Percentiles rank a stretch among this genome's conserved stretches.
Conservation (phyloP, 345 rosid species). For the Citrus unshiu region DNA sequence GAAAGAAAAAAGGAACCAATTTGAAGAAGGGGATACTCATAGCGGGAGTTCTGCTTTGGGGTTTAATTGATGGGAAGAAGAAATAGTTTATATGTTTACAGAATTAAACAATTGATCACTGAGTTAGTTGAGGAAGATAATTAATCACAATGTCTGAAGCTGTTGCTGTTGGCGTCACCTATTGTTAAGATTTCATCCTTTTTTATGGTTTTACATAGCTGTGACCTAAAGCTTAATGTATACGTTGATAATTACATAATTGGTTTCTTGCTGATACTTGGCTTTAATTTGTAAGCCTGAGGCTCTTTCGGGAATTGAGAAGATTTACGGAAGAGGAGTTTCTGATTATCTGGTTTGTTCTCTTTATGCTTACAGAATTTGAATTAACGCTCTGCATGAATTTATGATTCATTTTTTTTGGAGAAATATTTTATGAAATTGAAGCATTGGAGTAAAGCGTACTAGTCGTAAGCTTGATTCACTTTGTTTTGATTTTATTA, state of each 20-base stretch:
- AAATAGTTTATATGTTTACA: background rate
- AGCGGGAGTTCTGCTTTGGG: background rate
- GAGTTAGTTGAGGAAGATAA: background rate
- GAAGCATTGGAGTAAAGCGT: too few relatives aligned
- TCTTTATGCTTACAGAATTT: background rate
- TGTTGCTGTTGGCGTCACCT: background rate
- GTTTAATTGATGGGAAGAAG: background rate
- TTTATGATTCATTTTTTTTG: slow-evolving; percentile 19
- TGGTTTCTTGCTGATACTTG: slow-evolving; percentile 4
- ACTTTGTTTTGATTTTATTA: background rate
- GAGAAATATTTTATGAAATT: too few relatives aligned
- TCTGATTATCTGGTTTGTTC: slow-evolving; percentile 71
- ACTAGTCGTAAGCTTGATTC: background rate
- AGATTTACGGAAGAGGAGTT: slow-evolving; percentile 47
- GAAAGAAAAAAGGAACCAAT: background rate
- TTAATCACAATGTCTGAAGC: background rate
- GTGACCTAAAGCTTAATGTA: background rate
- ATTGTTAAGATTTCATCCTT: background rate
- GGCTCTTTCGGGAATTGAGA: too few relatives aligned
- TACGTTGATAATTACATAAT: background rate
- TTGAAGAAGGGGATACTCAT: background rate
- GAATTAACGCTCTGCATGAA: background rate
- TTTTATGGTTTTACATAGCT: background rate
- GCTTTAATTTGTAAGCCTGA: background rate
- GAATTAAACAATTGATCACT: background rate